A percentile compares a stretch with the other conserved stretches of the same genome.
Conservation (phyloP, 768 basidiomycete genomes). For the Pleurotus platypus region DNA sequence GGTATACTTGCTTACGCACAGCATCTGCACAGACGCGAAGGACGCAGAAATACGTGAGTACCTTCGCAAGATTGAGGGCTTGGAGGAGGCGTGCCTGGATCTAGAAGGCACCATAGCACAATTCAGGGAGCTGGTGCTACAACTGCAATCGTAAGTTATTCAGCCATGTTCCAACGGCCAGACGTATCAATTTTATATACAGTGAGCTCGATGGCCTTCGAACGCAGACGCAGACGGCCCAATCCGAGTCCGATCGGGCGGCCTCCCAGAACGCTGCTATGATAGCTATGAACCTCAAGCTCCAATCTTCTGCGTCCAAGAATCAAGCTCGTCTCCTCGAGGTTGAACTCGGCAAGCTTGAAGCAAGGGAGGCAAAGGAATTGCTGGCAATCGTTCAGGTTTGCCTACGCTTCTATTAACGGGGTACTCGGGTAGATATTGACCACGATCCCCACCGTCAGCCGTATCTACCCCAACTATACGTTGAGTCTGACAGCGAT, state of each 20-base stretch:
- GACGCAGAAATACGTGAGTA: conserved; percentile 72
- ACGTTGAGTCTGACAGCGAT: conserved; percentile 85
- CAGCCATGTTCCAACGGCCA: background rate
- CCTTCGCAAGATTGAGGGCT: conserved; percentile 51
- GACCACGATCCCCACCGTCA: conserved; percentile 23
- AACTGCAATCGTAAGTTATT: conserved; percentile 67
- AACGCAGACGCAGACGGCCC: conserved; percentile 79
- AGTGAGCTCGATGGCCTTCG: conserved; percentile 88
- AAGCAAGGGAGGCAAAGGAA: conserved; percentile 79
- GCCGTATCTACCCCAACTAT: conserved; percentile 91
- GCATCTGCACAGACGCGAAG: conserved; percentile 48
- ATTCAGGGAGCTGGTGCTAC: conserved; percentile 88
- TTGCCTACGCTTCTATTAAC: background rate
- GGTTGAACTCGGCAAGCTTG: conserved; percentile 80
- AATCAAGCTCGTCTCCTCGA: conserved; percentile 89
- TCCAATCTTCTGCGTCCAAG: conserved; percentile 89
- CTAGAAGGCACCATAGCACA: conserved; percentile 85
- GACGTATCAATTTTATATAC: conserved; percentile 7
- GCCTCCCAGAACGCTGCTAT: conserved; percentile 89
- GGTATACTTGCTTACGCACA: background rate
- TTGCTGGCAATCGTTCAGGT: conserved; percentile 84
- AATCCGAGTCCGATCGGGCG: conserved; percentile 77
- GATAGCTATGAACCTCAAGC: conserved; percentile 91
- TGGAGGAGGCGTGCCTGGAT: conserved; percentile 83
- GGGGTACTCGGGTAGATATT: background rate